Evolutionary conservation across 2,329 filamentous ascomycete genomes (phyloP), one percentile per base, ranked within the genome.

Genomic region (Aspergillus eucalypticola): DNA sequence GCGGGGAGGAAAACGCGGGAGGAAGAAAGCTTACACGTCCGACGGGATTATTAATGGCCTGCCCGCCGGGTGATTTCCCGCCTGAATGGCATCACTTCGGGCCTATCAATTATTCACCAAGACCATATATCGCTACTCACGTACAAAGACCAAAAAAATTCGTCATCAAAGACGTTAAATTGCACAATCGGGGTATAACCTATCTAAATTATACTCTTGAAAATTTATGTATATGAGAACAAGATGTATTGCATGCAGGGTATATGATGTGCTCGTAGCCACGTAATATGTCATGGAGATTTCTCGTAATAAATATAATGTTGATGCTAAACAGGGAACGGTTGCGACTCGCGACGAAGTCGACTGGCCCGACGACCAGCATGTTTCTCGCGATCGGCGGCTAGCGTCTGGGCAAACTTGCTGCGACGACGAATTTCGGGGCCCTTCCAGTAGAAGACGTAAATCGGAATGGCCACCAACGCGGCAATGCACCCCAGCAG

Each of bases 391-490:
- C 67, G 55, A 48, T 69, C 67, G 5, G 64, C 63, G 11, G 59
- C 66, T 1, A 69, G 60, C 2, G 60, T 65, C 67, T 81, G 76
- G 7, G 83, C 83, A 68, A 86, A 85, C 21, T 79, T 77, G 32
- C 81, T 83, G 42, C 76, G 78, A 35, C 21, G 23, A 23, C 88
- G 84, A n/a, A 90, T 80, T 0, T 64, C 63, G 0, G 86, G 86
- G 0, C 88, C 88, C 58, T 85, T 83, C 79, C 81, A 87, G 77
- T 90, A 90, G 63, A 90, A 87, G 49, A 86, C 77, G 61, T 89
- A 89, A 7, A 90, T 86, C 0, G 86, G 85, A n/a, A 82, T 66
- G 5, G 89, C 86, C 1, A 90, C 80, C 0, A 88, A 64, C 49
- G 86, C 79, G 0, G 87, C 83, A 54, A 90, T 86, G 64, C 78